These are phyloP conservation scores for Thalassia testudinum DNA, from an alignment of 116 monocot species.

Conservation along the genomic window DNA sequence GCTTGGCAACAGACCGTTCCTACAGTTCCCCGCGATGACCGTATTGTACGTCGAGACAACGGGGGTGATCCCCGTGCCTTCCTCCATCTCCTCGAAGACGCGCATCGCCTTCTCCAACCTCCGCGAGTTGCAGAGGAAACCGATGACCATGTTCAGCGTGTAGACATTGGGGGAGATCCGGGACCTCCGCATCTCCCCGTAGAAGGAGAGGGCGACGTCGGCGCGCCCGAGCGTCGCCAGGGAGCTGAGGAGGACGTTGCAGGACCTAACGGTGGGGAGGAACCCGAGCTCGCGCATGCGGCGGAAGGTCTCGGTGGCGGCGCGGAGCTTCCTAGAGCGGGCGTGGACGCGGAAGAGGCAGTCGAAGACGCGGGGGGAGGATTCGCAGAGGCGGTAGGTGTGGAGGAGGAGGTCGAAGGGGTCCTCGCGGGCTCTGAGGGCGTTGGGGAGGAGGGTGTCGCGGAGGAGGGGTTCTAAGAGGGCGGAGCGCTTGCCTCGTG, in stretches of 20 bases:
- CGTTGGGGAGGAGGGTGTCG: conserved; percentile 15
- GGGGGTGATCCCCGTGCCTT: conserved; percentile 35
- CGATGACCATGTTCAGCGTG: conserved; percentile 76
- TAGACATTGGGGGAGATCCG: conserved; percentile 71
- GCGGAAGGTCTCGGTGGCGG: conserved; percentile 41
- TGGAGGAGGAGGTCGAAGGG: conserved; percentile 45
- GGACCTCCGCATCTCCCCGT: conserved; percentile 47
- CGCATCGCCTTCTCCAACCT: conserved; percentile 53
- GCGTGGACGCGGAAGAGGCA: conserved; percentile 59
- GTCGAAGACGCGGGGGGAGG: conserved; percentile 55
- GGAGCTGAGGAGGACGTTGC: conserved; percentile 72
- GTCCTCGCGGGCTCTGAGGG: conserved; percentile 7
- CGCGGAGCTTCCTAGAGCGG: conserved; percentile 46
- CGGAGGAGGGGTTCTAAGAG: conserved; percentile 37
- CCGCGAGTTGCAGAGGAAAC: conserved; percentile 30
- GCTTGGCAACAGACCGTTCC: conserved; percentile 25
- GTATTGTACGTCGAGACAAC: conserved; percentile 49
- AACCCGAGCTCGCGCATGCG: conserved; percentile 70
- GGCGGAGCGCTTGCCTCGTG: conserved; percentile 23
- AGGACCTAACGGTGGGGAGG: conserved; percentile 60
- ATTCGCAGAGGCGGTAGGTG: conserved; percentile 52
- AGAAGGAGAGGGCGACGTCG: conserved; percentile 45
- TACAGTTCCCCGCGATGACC: conserved; percentile 57
- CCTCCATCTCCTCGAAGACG: conserved; percentile 61
- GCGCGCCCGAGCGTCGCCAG: conserved; percentile 22